These are phyloP conservation scores for Pterulicium gracile DNA, from an alignment of 1,284 basidiomycete genomes.

Conservation along the genomic window DNA sequence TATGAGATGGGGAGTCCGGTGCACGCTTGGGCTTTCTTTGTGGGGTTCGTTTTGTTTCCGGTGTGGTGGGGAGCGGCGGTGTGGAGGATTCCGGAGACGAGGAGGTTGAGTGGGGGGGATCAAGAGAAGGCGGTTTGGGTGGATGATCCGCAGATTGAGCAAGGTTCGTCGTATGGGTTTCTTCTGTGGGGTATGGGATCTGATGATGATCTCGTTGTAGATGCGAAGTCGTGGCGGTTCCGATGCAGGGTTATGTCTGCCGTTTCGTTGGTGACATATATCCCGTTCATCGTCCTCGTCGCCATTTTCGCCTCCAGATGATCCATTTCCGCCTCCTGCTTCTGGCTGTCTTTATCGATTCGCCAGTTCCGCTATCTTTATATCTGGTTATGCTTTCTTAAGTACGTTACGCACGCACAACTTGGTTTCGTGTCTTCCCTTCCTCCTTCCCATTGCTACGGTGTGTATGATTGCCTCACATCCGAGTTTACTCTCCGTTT, in stretches of 20 bases:
- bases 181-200: slow-evolving; percentile 2
- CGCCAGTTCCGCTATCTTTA: not conserved
- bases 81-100: slow-evolving; percentile 46
- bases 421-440: too few relatives aligned
- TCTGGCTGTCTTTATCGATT: too few relatives aligned
- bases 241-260: slow-evolving; percentile 62
- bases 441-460: too few relatives aligned
- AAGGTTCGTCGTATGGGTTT: slow-evolving; percentile 38
- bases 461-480: too few relatives aligned
- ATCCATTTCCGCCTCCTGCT: too few relatives aligned
- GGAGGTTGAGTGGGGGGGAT: slow-evolving; percentile 45
- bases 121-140: slow-evolving; percentile 60
- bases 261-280: slow-evolving; percentile 61
- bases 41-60: slow-evolving; percentile 66
- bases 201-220: slow-evolving; percentile 23
- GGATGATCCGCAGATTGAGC: slow-evolving; percentile 70
- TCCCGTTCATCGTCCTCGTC: slow-evolving; percentile 64
- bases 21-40: slow-evolving; percentile 67
- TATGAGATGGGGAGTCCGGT: slow-evolving; percentile 50
- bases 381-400: too few relatives aligned
- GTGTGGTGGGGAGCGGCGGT: slow-evolving; percentile 67
- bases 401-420: too few relatives aligned
- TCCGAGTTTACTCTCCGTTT: too few relatives aligned
- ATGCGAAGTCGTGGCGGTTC: slow-evolving; percentile 59
- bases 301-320: slow-evolving; percentile 45